These are phyloP conservation scores for Amoebophrya sp. DNA, from an alignment of 169 alveolate genomes.

Conservation along the genomic window DNA sequence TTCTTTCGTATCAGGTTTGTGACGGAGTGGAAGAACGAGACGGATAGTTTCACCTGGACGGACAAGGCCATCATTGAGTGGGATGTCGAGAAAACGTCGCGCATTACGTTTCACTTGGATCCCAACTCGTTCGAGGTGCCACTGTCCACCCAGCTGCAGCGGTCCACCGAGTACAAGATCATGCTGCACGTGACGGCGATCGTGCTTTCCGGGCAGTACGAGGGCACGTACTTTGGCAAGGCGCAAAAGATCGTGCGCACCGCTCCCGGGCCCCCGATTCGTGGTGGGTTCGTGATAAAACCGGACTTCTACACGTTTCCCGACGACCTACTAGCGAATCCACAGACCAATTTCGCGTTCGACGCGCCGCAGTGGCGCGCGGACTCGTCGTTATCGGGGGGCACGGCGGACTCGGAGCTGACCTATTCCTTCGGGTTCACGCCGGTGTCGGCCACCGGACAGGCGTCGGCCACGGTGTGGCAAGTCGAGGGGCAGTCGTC, in stretches of 20 bases:
- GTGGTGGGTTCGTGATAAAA: not conserved
- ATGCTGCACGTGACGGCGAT: conserved; percentile 1
- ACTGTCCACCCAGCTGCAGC: conserved; percentile 18
- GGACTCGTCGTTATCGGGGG: not conserved
- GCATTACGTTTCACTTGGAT: not conserved
- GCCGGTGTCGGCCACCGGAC: not conserved
- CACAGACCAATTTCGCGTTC: not conserved
- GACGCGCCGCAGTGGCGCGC: conserved; percentile 28
- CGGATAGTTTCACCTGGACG: not conserved
- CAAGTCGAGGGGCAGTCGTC: not conserved
- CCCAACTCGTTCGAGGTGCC: conserved; percentile 4
- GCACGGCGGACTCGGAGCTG: not conserved
- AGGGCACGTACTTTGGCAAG: not conserved
- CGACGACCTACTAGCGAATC: not conserved
- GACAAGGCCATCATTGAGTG: not conserved
- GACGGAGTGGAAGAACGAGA: conserved; percentile 26
- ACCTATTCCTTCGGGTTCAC: conserved; percentile 2
- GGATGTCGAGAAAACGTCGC: not conserved
- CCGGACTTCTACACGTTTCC: not conserved
- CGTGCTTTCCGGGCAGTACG: conserved; percentile 24
- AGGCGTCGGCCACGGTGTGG: not conserved
- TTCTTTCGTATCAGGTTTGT: not conserved
- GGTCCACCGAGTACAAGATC: not conserved
- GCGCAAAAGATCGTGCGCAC: conserved; percentile 3
- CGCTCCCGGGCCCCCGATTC: conserved; percentile 2